Evolutionary conservation across 1,284 basidiomycete genomes (phyloP).

Genomic region (Xanthoconium separans): DNA sequence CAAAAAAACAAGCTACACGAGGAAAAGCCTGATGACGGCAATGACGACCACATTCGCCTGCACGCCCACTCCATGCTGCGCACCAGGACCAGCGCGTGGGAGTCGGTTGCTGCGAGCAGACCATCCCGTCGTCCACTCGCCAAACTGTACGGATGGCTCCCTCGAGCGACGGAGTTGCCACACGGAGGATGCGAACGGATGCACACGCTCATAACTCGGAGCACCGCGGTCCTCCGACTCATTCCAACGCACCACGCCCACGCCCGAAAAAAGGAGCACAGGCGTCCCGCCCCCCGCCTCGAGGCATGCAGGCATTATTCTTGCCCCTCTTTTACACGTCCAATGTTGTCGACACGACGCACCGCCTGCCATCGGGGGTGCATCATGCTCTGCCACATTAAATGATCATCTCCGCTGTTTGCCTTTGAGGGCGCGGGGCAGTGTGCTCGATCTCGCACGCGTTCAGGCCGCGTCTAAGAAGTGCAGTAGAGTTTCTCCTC

Average conservation of each 20-base stretch:
- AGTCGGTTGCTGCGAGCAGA: neutral
- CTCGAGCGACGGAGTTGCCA: too few relatives aligned
- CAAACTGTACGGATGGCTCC: too few relatives aligned
- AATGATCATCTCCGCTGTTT: constrained; percentile 16
- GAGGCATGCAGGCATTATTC: constrained; percentile 6
- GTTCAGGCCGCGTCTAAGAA: neutral
- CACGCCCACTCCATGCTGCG: too few relatives aligned
- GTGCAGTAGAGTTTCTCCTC: neutral
- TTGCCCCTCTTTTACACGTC: neutral
- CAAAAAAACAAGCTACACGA: neutral
- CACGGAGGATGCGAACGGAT: too few relatives aligned
- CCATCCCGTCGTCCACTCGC: neutral
- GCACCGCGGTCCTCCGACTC: constrained; percentile 13
- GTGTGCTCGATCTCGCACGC: constrained; percentile 3
- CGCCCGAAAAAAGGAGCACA: neutral
- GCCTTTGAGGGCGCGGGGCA: constrained; percentile 2
- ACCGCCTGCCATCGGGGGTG: neutral
- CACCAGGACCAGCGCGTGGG: constrained; percentile 2
- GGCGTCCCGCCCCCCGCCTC: constrained; percentile 3
- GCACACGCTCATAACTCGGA: constrained; percentile 7
- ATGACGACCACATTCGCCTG: too few relatives aligned
- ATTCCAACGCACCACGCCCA: neutral
- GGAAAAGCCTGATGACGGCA: neutral
- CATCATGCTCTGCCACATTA: constrained; percentile 10
- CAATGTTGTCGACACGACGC: neutral